These are phyloP conservation scores for Amborella trichopoda DNA, from an alignment of 164 flowering plant genomes.

Conservation along the genomic window DNA sequence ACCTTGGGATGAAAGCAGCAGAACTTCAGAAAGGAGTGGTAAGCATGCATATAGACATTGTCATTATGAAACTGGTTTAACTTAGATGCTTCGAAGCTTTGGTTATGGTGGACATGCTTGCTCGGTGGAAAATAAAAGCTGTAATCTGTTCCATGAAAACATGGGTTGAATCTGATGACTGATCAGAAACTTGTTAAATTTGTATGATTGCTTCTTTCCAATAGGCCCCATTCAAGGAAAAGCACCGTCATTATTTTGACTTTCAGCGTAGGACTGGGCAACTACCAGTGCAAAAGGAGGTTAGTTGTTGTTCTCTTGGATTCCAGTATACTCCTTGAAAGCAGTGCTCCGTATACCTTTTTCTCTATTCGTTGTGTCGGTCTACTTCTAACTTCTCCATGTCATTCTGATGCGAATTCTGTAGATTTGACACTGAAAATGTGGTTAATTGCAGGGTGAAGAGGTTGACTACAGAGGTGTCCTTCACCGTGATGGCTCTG, in stretches of 20 bases:
- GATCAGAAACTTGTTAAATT: no score
- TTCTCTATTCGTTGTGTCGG: background rate
- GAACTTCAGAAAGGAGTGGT: conserved; percentile 91
- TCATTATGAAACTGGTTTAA: background rate
- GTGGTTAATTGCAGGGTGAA: conserved; percentile 60
- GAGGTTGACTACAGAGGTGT: conserved; percentile 93
- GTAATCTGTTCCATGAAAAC: no score
- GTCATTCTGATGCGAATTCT: no score
- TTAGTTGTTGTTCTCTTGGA: conserved; percentile 13
- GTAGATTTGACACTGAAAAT: no score
- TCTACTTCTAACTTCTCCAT: background rate
- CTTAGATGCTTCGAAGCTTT: conserved; percentile 3
- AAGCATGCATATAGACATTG: conserved; percentile 15
- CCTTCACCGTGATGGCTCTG: conserved; percentile 98
- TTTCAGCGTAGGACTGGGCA: conserved; percentile 93
- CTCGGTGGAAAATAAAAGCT: no score
- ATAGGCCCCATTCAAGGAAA: conserved; percentile 90
- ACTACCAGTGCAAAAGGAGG: conserved; percentile 88
- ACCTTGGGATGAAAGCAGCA: conserved; percentile 83
- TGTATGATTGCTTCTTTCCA: no score
- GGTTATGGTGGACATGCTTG: no score
- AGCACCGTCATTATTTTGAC: conserved; percentile 84
- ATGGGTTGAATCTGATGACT: no score
- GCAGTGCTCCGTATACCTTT: background rate
- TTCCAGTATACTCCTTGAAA: background rate